phyloP scores from a whole-genome alignment of 768 basidiomycete species.

The Sporobolomyces roseus region DNA sequence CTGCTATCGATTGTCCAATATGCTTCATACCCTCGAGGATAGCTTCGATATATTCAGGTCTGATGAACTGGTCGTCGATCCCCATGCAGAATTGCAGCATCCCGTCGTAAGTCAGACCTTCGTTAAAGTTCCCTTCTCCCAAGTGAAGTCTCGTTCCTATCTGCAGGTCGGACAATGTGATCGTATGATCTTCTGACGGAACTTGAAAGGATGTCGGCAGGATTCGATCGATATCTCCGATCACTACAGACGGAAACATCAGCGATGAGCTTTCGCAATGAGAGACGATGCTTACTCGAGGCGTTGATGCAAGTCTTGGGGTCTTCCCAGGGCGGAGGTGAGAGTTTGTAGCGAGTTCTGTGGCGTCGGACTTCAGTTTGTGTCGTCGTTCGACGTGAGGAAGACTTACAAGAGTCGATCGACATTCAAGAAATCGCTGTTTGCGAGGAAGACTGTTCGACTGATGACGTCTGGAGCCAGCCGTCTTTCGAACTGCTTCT shows the following conservation, averaged over 20 bases:
- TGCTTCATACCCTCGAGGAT: background rate
- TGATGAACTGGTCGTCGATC: background rate
- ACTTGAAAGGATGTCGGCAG: slow-evolving; percentile 20
- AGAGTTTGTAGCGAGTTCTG: no score
- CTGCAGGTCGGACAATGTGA: slow-evolving; percentile 7
- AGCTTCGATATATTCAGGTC: background rate
- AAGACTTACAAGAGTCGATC: slow-evolving; percentile 27
- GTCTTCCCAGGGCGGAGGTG: slow-evolving; percentile 7
- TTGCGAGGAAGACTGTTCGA: slow-evolving; percentile 1
- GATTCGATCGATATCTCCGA: slow-evolving; percentile 36
- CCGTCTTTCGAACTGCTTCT: slow-evolving; percentile 12
- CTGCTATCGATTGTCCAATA: background rate
- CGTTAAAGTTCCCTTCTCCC: slow-evolving; percentile 35
- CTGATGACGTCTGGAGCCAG: background rate
- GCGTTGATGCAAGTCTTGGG: slow-evolving; percentile 21
- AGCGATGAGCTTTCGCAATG: no score
- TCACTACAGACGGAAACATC: slow-evolving; percentile 19
- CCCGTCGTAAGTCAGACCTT: slow-evolving; percentile 33
- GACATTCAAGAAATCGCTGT: slow-evolving; percentile 1
- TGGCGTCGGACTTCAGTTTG: no score
- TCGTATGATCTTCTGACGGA: background rate
- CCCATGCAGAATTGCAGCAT: slow-evolving; percentile 16
- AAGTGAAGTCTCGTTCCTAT: slow-evolving; percentile 31
- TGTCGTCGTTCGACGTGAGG: background rate
- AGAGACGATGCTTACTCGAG: slow-evolving; percentile 19